Evolutionary conservation across 2,329 filamentous ascomycete genomes (phyloP).

Genomic region (Beauveria sp.): DNA sequence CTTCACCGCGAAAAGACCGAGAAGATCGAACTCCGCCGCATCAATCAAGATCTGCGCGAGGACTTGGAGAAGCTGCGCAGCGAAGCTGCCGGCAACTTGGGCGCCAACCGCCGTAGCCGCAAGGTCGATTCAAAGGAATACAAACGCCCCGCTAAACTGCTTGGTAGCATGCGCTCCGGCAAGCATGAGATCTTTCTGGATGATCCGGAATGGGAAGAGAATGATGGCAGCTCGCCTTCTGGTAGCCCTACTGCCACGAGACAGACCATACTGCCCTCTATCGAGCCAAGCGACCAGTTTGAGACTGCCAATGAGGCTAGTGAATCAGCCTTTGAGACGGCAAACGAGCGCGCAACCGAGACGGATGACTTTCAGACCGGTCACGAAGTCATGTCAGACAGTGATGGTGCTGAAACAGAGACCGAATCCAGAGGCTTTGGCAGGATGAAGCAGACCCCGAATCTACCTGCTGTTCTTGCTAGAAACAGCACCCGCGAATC

Average conservation of each 20-base stretch:
- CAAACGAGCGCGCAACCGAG: conserved; percentile 75
- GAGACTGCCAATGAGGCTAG: conserved; percentile 75
- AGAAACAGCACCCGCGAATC: conserved; percentile 53
- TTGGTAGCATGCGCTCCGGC: conserved; percentile 67
- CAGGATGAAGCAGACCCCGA: conserved; percentile 34
- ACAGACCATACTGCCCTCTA: conserved; percentile 13
- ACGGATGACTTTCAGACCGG: conserved; percentile 94
- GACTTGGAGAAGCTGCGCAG: conserved; percentile 70
- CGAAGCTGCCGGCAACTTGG: conserved; percentile 32
- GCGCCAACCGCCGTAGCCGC: conserved; percentile 51
- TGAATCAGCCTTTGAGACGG: conserved; percentile 57
- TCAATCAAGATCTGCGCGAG: conserved; percentile 91
- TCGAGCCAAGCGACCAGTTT: conserved; percentile 59
- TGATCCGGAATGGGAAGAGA: conserved; percentile 87
- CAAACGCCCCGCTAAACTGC: conserved; percentile 71
- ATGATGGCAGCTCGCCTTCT: conserved; percentile 36
- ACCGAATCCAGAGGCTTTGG: conserved; percentile 57
- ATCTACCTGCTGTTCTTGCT: conserved; percentile 28
- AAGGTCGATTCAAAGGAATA: conserved; percentile 59
- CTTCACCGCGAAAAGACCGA: conserved; percentile 98
- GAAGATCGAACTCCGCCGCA: conserved; percentile 88
- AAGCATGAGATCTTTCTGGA: conserved; percentile 73
- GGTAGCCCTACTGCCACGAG: conserved; percentile 4
- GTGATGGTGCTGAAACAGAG: conserved; percentile 70
- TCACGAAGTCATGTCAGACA: conserved; percentile 68